Evolutionary conservation across 2,329 filamentous ascomycete genomes (phyloP).

Genomic region (Paraphaeosphaeria sporulosa): DNA sequence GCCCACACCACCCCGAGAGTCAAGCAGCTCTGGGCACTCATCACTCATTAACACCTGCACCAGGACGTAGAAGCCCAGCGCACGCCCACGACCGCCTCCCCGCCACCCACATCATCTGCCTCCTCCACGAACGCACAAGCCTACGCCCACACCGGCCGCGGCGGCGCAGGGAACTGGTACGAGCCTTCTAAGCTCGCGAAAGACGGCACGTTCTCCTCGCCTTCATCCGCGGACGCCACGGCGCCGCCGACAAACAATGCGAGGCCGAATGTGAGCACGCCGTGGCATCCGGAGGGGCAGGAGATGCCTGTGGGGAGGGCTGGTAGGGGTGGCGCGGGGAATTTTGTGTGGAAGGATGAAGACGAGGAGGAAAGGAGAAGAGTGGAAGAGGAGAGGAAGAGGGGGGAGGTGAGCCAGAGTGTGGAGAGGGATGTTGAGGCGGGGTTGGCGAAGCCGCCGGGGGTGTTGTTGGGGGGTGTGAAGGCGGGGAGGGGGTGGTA

Average conservation of each 20-base stretch:
- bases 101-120: slow-evolving; percentile 19
- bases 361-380: slow-evolving; percentile 34
- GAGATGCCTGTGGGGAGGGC: slow-evolving; percentile 45
- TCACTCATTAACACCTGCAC: slow-evolving; percentile 5
- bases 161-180: slow-evolving; percentile 58
- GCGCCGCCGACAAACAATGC: slow-evolving; percentile 31
- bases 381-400: slow-evolving; percentile 37
- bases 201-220: slow-evolving; percentile 48
- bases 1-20: not conserved
- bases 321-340: slow-evolving; percentile 58
- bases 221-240: slow-evolving; percentile 36
- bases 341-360: slow-evolving; percentile 53
- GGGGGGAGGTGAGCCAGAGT: slow-evolving; percentile 40
- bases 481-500: slow-evolving; percentile 40
- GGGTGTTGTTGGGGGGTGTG: slow-evolving; percentile 47
- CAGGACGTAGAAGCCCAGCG: slow-evolving; percentile 53
- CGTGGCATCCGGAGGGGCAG: slow-evolving; percentile 45
- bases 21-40: not conserved
- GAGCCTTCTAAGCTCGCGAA: slow-evolving; percentile 49
- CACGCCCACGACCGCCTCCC: slow-evolving; percentile 23
- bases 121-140: slow-evolving; percentile 37
- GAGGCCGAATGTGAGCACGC: slow-evolving; percentile 39
- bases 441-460: slow-evolving; percentile 50
- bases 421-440: slow-evolving; percentile 53
- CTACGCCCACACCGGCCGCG: slow-evolving; percentile 55